Base-by-base conservation (phyloP, 2,329 filamentous ascomycete genomes). In the Neopestalotiopsis sp. region DNA sequence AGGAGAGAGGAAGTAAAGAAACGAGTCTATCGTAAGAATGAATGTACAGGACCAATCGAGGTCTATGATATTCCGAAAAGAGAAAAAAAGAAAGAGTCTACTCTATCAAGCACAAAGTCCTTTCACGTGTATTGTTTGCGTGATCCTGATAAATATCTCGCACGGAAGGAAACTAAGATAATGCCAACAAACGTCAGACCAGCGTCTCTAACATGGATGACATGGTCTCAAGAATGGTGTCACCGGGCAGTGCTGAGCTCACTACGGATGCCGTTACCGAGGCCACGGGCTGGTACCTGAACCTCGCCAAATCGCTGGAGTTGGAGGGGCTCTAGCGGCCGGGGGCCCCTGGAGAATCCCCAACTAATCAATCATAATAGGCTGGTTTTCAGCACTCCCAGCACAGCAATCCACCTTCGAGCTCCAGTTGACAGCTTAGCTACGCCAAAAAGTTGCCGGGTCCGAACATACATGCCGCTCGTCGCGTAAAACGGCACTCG, bases 101-200 rank as follows among this genome's bases (percentile, higher is more conserved):
- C 20, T 34, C 59, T 20, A 62, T 6, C 17, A 17, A 17, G 32
- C 5, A 62, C 30, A n/a, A 13, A 62, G n/a, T 20, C 34, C 30
- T 34, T 14, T 30, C 34, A 59, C 12, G 57, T 13, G 30, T 34
- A 62, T 13, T 24, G 17, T 40, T 34, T n/a, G n/a, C n/a, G 57
- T 30, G 30, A 20, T n/a, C 6, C 42, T 24, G 42, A 65, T 20
- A 49, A 52, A 49, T 24, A 49, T 49, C 40, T 49, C 40, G 42
- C 62, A 52, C 34, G 42, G 30, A 52, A 49, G 17, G 24, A 49
- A 65, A 52, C 42, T 65, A 52, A 24, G 59, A 62, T 40, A 62
- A 34, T 34, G 45, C 17, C 57, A 30, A 34, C 32, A 60, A 60
- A 42, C 38, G 62, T 65, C n/a, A 65, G 62, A 65, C 40, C 62